Evolutionary conservation across 805 yeast genomes (phyloP).

Genomic region (Kodamaea kaohsiungensis): DNA sequence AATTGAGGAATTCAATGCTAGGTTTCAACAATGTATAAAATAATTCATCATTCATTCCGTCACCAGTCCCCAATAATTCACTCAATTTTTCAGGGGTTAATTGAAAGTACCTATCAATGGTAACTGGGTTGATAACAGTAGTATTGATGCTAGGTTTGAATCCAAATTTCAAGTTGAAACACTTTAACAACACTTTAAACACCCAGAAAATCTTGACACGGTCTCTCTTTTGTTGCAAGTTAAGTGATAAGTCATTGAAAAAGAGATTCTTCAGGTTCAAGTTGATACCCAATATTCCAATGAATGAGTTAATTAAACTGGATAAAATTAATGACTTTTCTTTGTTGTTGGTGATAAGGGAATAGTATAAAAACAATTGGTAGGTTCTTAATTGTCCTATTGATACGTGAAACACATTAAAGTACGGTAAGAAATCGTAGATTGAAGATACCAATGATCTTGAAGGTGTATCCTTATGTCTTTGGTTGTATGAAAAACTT

Average conservation of each 20-base stretch:
- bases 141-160: conserved; percentile 48
- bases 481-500: conserved; percentile 19
- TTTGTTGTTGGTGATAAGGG: conserved; percentile 44
- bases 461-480: conserved; percentile 5
- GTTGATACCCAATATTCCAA: conserved; percentile 45
- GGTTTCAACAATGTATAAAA: conserved; percentile 41
- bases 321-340: conserved; percentile 40
- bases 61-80: conserved; percentile 28
- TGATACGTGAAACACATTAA: conserved; percentile 50
- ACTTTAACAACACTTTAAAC: conserved; percentile 41
- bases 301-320: conserved; percentile 42
- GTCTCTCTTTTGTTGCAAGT: conserved; percentile 35
- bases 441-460: conserved; percentile 29
- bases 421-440: conserved; percentile 47
- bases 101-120: conserved; percentile 45
- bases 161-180: conserved; percentile 45
- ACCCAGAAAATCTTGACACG: conserved; percentile 50
- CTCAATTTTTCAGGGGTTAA: conserved; percentile 46
- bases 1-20: conserved; percentile 44
- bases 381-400: conserved; percentile 52
- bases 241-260: conserved; percentile 48
- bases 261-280: conserved; percentile 41
- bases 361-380: conserved; percentile 48
- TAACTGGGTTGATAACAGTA: conserved; percentile 48
- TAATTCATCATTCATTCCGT: conserved; percentile 27